Base-by-base conservation (phyloP, 2,329 filamentous ascomycete species). In the Coniochaeta sp. region DNA sequence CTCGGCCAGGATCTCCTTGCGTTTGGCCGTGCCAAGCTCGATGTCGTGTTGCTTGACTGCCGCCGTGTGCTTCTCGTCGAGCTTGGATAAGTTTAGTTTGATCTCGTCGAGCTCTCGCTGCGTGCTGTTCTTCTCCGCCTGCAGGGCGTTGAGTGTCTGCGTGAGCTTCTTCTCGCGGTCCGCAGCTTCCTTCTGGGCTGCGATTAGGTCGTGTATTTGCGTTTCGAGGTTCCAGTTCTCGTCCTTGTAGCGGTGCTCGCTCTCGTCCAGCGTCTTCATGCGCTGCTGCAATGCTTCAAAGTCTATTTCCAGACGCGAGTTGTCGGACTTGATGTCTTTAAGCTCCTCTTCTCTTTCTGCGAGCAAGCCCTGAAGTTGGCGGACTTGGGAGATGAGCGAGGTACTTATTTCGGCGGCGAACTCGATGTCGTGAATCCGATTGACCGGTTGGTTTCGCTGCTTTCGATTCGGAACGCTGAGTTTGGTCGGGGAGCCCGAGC, bases 331-430 rank as follows among this genome's bases (percentile, higher is more conserved):
- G 63, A 87, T 80, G 19, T 87, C 82, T 72, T 90, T 93, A 65
- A 97, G 78, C 55, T 91, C 82, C 58, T 96, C 93, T 64, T 99
- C 95, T 65, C 91, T 90, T 75, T 98, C 92, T 0, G 88, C 84
- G 12, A 99, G 81, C 17, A 96, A 80, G 2, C 87, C 83, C 73
- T 99, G 95, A 59, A 99, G 77, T 70, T 95, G 92, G 63, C 95
- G 89, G 57, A 99, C 90, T 75, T 98, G 95, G n/a, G 89, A 87
- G 58, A 99, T 88, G 58, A 99, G 81, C 1, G 92, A 96, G 6
- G 91, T 96, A 70, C 92, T 97, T 68, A 99, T 97, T 71, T 99
- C 93, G 57, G 95, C 93, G n/a, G 93, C 95, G 70, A 99, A 96
- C 68, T 97, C 92, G 70, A 99, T 96, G 70, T 99, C 95, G 71